Conservation (phyloP, 1,139 yeast species). For the Hansenula anomala region DNA sequence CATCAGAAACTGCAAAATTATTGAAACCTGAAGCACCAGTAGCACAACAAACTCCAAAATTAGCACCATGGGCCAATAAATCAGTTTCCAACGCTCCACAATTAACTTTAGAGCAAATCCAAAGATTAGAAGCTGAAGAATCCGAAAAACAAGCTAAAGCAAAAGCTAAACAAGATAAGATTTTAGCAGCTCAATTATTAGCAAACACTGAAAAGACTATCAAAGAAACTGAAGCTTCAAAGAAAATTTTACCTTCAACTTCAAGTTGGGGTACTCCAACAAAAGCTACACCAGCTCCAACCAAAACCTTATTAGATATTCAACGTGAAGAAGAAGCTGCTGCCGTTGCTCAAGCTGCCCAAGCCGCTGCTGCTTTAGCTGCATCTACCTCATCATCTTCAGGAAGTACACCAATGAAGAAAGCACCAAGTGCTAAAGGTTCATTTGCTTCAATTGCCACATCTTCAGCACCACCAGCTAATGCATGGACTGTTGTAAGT, state of each 20-base stretch:
- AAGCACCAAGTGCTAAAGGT: conserved; percentile 10
- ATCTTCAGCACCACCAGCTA: conserved; percentile 13
- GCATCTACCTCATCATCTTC: conserved; percentile 25
- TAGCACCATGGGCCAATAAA: conserved; percentile 57
- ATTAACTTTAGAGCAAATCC: conserved; percentile 67
- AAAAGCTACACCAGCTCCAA: conserved; percentile 24
- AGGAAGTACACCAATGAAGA: conserved; percentile 11
- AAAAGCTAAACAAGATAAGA: conserved; percentile 24
- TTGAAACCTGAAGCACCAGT: conserved; percentile 19
- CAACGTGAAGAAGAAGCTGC: conserved; percentile 36
- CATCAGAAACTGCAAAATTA: conserved; percentile 6
- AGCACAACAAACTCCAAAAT: conserved; percentile 15
- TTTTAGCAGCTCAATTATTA: conserved; percentile 25
- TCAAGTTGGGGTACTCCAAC: conserved; percentile 21
- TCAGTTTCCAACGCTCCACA: conserved; percentile 34
- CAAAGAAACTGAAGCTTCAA: conserved; percentile 22
- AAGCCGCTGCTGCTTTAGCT: conserved; percentile 33
- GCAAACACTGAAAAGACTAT: conserved; percentile 20
- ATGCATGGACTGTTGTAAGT: conserved; percentile 31
- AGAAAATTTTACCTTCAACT: conserved; percentile 17
- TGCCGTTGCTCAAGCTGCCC: conserved; percentile 12
- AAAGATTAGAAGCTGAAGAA: conserved; percentile 59
- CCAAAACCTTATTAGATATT: conserved; percentile 41
- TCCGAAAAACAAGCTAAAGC: conserved; percentile 27
- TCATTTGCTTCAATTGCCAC: conserved; percentile 19